Evolutionary conservation across 2,329 filamentous ascomycete species (phyloP), one percentile per base, ranked within the genome.

Genomic region (Aspergillus fumigatiaffinis): DNA sequence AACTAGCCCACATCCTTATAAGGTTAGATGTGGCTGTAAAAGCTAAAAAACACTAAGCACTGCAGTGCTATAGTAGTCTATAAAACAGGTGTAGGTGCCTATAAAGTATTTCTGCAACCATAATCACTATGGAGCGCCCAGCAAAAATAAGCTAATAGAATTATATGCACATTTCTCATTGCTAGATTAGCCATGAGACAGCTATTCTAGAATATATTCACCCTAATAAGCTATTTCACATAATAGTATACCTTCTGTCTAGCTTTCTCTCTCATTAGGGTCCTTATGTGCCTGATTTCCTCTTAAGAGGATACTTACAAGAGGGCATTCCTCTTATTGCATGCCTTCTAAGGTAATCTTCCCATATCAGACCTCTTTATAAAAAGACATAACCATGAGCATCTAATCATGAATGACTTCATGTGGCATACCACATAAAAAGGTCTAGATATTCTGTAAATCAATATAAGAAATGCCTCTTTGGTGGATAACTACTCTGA

Each of bases 301-400:
- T 55, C 53, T 44, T 35, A 55, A 55, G 53, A 55, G 52, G 52
- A 54, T 28, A 25, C 41, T 47, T 41, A 44, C 25, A 47, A 29
- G 23, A 53, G 25, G 29, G 28, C 14, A 14, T 29, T 48, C 46
- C 35, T 55, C 35, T 42, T 55, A 44, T 28, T 47, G 42, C 17
- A 17, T 17, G 20, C 35, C 42, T 55, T 23, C 42, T 51, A n/a
- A 55, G 41, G 5, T n/a, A 55, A 21, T 51, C 12, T 25, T 8
- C 25, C 17, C 53, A 51, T 50, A 47, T 55, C 2, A 32, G 9
- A 41, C 3, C 28, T n/a, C 17, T 32, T 28, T 14, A 47, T 55
- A 55, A 51, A 28, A 51, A n/a, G 46, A 3, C 41, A 10, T 29
- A 47, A n/a, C 53, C 32, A 55, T 55, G 42, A 51, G 29, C 50